Evolutionary conservation across 805 yeast genomes (phyloP).

Genomic region (Saccharomycodes ludwigii): DNA sequence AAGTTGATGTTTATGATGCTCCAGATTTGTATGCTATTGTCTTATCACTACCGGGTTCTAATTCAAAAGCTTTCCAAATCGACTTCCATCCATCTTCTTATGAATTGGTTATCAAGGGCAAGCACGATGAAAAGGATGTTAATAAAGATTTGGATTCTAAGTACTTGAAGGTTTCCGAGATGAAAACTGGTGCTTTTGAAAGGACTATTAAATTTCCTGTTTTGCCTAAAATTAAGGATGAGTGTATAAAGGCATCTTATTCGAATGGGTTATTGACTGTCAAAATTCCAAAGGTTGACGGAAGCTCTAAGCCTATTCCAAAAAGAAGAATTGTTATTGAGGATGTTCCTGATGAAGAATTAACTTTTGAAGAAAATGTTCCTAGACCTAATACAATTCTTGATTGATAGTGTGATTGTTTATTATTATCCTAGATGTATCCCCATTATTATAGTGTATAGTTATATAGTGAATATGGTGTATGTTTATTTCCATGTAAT

Average conservation of each 20-base stretch:
- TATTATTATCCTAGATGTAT: too few relatives aligned
- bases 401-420: too few relatives aligned
- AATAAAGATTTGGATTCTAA: slow-evolving; percentile 27
- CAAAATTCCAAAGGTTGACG: slow-evolving; percentile 33
- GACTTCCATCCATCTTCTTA: slow-evolving; percentile 48
- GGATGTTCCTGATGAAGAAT: slow-evolving; percentile 37
- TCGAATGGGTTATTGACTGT: slow-evolving; percentile 42
- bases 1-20: slow-evolving; percentile 44
- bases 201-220: slow-evolving; percentile 45
- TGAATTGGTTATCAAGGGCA: slow-evolving; percentile 42
- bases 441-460: too few relatives aligned
- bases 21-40: slow-evolving; percentile 34
- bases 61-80: slow-evolving; percentile 37
- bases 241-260: slow-evolving; percentile 40
- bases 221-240: slow-evolving; percentile 40
- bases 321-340: slow-evolving; percentile 35
- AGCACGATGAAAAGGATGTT: slow-evolving; percentile 28
- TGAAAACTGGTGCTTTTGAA: slow-evolving; percentile 45
- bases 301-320: slow-evolving; percentile 24
- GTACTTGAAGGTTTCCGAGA: slow-evolving; percentile 36
- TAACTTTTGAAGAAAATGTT: slow-evolving; percentile 33
- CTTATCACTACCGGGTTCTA: slow-evolving; percentile 48
- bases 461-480: too few relatives aligned
- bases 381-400: too few relatives aligned
- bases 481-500: background rate